These are phyloP conservation scores for Stellera chamaejasme DNA, from an alignment of 345 rosid genomes.

Conservation along the genomic window DNA sequence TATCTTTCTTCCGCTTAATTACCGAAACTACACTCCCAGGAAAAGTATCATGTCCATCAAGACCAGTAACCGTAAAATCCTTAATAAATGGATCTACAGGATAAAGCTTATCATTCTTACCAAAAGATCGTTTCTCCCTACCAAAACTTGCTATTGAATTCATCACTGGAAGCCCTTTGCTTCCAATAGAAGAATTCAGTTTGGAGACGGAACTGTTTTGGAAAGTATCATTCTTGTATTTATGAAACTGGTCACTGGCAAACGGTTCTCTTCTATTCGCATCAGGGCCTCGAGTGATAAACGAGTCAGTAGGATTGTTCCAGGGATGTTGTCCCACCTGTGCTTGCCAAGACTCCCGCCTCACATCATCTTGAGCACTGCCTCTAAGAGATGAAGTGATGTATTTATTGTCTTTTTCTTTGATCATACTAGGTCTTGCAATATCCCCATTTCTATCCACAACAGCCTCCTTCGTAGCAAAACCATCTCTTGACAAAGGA, in stretches of 20 bases:
- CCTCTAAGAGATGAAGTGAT: constrained; percentile 35
- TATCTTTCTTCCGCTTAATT: constrained; percentile 77
- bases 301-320: constrained; percentile 38
- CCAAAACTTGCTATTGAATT: constrained; percentile 41
- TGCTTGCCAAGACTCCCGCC: constrained; percentile 49
- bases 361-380: constrained; percentile 35
- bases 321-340: constrained; percentile 58
- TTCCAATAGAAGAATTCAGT: constrained; percentile 38
- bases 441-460: constrained; percentile 34
- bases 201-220: constrained; percentile 30
- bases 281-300: constrained; percentile 38
- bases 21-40: constrained; percentile 55
- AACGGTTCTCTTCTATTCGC: constrained; percentile 31
- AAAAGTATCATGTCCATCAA: constrained; percentile 75
- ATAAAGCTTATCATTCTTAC: constrained; percentile 66
- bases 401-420: constrained; percentile 55
- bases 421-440: constrained; percentile 36
- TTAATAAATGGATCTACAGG: constrained; percentile 55
- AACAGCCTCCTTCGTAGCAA: constrained; percentile 33
- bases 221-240: constrained; percentile 32
- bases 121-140: constrained; percentile 52
- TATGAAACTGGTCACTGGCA: constrained; percentile 44
- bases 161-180: constrained; percentile 32
- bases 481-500: constrained; percentile 37
- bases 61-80: constrained; percentile 44